phyloP scores from a whole-genome alignment of 129 eudicot species.

The Flaveria sonorensis region DNA sequence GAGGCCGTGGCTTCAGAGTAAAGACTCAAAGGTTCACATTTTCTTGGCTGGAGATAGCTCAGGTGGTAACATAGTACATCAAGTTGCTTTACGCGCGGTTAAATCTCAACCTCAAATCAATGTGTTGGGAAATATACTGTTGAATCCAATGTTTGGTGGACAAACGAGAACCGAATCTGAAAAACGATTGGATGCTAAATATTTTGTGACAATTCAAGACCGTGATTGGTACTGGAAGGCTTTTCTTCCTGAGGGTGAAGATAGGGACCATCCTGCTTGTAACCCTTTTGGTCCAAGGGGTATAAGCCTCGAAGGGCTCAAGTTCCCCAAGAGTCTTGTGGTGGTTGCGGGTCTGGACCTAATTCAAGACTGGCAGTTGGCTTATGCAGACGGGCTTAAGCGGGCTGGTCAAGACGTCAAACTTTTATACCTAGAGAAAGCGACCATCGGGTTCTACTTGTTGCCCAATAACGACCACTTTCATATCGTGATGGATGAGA shows the following conservation, averaged over 20 bases:
- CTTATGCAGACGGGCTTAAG: slow-evolving; percentile 59
- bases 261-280: slow-evolving; percentile 70
- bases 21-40: slow-evolving; percentile 59
- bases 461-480: slow-evolving; percentile 63
- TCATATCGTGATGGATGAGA: slow-evolving; percentile 62
- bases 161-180: slow-evolving; percentile 58
- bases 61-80: slow-evolving; percentile 66
- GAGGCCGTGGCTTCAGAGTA: slow-evolving; percentile 58
- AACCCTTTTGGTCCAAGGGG: slow-evolving; percentile 69
- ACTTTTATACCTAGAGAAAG: slow-evolving; percentile 53
- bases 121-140: slow-evolving; percentile 54
- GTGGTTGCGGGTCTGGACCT: slow-evolving; percentile 67
- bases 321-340: slow-evolving; percentile 61
- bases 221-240: slow-evolving; percentile 76
- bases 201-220: slow-evolving; percentile 57
- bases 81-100: slow-evolving; percentile 50
- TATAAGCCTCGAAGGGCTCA: slow-evolving; percentile 43
- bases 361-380: slow-evolving; percentile 62
- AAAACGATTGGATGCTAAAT: slow-evolving; percentile 50
- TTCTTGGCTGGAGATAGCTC: slow-evolving; percentile 73
- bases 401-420: slow-evolving; percentile 51
- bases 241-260: slow-evolving; percentile 66
- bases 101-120: slow-evolving; percentile 46
- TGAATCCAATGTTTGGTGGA: slow-evolving; percentile 71
- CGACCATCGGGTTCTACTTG: slow-evolving; percentile 69